A percentile compares a stretch with the other conserved stretches of the same genome.
phyloP scores from a whole-genome alignment of 2,329 filamentous ascomycete genomes.

The Talaromyces funiculosus region DNA sequence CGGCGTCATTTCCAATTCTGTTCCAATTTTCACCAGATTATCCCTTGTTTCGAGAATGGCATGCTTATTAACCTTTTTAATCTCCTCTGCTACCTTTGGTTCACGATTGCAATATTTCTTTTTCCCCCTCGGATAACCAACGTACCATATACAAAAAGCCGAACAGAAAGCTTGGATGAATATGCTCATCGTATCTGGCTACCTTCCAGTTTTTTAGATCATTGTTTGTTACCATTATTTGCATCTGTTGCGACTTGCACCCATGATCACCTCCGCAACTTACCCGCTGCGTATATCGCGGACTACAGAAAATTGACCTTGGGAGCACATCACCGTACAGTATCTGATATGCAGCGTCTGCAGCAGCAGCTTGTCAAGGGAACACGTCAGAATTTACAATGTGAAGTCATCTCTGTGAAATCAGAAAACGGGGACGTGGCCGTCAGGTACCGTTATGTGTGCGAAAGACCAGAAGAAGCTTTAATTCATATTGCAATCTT shows the following conservation, averaged over 20 bases:
- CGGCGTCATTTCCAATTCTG: background rate
- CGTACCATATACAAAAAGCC: background rate
- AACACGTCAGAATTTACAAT: background rate
- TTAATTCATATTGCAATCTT: background rate
- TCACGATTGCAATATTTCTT: background rate
- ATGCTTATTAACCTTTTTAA: background rate
- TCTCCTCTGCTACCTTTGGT: background rate
- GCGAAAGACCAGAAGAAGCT: background rate
- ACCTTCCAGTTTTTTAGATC: background rate
- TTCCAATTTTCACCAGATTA: background rate
- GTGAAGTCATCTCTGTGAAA: background rate
- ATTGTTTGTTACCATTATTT: background rate
- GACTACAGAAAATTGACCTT: background rate
- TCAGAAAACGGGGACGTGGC: background rate
- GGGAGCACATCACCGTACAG: background rate
- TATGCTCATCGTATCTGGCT: background rate
- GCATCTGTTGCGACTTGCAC: background rate
- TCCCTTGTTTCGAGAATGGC: background rate
- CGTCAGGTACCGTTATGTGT: background rate
- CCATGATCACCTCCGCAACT: background rate
- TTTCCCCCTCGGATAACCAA: background rate
- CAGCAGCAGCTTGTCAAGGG: background rate
- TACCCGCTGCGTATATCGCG: background rate
- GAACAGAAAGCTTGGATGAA: background rate
- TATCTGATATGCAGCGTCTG: background rate